Evolutionary conservation across 1,284 basidiomycete species (phyloP).

Genomic region (Puccinia coronata): DNA sequence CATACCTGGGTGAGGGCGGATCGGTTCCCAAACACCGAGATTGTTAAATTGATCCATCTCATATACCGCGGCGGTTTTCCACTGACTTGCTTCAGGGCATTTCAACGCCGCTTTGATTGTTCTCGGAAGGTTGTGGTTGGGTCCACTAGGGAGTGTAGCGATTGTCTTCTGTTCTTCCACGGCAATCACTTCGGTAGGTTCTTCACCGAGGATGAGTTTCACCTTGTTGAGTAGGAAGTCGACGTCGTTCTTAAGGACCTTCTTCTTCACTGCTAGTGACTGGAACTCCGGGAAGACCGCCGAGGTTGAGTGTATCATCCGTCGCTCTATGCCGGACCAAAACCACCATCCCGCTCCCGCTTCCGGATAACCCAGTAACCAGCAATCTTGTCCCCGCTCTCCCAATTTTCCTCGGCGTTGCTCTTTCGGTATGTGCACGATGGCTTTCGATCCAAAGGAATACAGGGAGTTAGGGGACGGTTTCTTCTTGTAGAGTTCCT

Average conservation of each 20-base stretch:
- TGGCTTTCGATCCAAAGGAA: neutral
- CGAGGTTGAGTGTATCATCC: neutral
- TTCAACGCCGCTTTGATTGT: neutral
- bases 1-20: neutral
- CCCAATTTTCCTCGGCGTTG: neutral
- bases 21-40: neutral
- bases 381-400: neutral
- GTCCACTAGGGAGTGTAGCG: neutral
- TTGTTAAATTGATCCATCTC: neutral
- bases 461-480: neutral
- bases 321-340: neutral
- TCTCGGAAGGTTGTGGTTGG: neutral
- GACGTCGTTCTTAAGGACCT: neutral
- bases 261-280: neutral
- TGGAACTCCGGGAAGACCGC: constrained; percentile 15
- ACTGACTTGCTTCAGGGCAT: neutral
- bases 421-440: neutral
- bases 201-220: neutral
- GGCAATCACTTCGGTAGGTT: neutral
- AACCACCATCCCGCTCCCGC: constrained; percentile 9
- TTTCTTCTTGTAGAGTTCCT: neutral
- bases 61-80: neutral
- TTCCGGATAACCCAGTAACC: neutral
- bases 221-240: neutral
- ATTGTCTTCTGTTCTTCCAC: neutral